A percentile compares a stretch with the other conserved stretches of the same genome.
Evolutionary conservation across 371 early-diverging fungal species (phyloP).

Genomic region (Syncephalastrum sp.): DNA sequence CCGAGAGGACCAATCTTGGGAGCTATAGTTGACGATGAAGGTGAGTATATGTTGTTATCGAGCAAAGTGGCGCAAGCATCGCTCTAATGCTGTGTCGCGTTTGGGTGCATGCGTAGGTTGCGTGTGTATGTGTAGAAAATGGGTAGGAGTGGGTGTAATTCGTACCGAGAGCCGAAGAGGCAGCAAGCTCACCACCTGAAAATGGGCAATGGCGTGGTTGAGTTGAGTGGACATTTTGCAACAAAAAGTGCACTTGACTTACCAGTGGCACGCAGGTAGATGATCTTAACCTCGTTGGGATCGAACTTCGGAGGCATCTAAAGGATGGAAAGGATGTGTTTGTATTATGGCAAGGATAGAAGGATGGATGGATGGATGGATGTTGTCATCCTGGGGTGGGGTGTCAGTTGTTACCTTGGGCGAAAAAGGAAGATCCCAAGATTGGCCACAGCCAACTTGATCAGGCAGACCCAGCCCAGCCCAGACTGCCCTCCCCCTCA

Average conservation of each 20-base stretch:
- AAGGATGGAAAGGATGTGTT: conserved; percentile 7
- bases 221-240: neutral
- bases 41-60: neutral
- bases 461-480: too few species aligned
- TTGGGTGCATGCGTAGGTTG: too few species aligned
- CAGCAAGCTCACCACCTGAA: conserved; percentile 74
- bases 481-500: too few species aligned
- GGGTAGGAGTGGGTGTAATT: neutral
- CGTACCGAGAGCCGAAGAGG: conserved; percentile 87
- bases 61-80: neutral
- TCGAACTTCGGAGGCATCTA: conserved; percentile 85
- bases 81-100: too few species aligned
- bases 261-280: conserved; percentile 97
- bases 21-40: conserved; percentile 11
- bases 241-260: conserved; percentile 25
- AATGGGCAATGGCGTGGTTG: neutral
- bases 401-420: too few species aligned
- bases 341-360: conserved; percentile 1
- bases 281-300: conserved; percentile 87
- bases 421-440: too few species aligned
- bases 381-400: conserved; percentile 6
- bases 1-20: conserved; percentile 99
- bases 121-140: too few species aligned
- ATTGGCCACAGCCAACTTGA: too few species aligned
- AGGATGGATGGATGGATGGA: conserved; percentile 23